phyloP scores from a whole-genome alignment of 306 rosid genomes.

The Medicago arabica region DNA sequence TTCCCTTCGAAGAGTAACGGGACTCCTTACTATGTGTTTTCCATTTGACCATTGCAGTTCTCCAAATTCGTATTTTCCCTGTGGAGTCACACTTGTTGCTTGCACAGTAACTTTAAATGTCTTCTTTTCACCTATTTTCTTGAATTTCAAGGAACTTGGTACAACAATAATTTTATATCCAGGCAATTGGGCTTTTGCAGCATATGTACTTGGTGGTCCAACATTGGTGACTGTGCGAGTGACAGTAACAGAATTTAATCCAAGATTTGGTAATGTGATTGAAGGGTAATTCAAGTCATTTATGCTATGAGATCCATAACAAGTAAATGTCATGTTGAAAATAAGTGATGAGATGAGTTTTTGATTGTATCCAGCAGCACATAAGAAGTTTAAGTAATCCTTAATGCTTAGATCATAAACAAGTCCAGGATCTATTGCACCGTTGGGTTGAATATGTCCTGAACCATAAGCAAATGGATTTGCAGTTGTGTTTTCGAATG shows the following conservation, averaged over 20 bases:
- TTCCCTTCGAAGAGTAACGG: slow-evolving; percentile 48
- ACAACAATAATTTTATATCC: slow-evolving; percentile 48
- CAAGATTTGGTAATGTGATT: slow-evolving; percentile 56
- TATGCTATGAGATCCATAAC: slow-evolving; percentile 46
- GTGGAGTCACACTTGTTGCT: slow-evolving; percentile 24
- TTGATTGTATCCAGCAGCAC: slow-evolving; percentile 49
- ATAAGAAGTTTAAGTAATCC: slow-evolving; percentile 49
- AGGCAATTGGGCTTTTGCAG: slow-evolving; percentile 46
- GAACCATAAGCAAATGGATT: slow-evolving; percentile 65
- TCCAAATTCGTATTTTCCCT: slow-evolving; percentile 40
- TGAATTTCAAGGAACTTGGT: slow-evolving; percentile 55
- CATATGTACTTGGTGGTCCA: slow-evolving; percentile 60
- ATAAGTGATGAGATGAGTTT: slow-evolving; percentile 32
- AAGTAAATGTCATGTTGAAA: slow-evolving; percentile 36
- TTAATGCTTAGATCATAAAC: slow-evolving; percentile 39
- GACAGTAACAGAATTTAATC: slow-evolving; percentile 14
- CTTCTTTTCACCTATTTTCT: slow-evolving; percentile 59
- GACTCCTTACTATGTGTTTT: slow-evolving; percentile 60
- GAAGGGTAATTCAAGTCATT: slow-evolving; percentile 75
- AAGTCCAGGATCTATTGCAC: slow-evolving; percentile 50
- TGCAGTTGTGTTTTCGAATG: slow-evolving; percentile 38
- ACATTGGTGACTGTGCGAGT: slow-evolving; percentile 50
- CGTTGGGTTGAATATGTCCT: slow-evolving; percentile 69
- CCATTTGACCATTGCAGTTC: slow-evolving; percentile 56
- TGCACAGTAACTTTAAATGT: slow-evolving; percentile 47